Base-by-base conservation (phyloP, 2,329 filamentous ascomycete genomes). In the Fusarium devonianum region DNA sequence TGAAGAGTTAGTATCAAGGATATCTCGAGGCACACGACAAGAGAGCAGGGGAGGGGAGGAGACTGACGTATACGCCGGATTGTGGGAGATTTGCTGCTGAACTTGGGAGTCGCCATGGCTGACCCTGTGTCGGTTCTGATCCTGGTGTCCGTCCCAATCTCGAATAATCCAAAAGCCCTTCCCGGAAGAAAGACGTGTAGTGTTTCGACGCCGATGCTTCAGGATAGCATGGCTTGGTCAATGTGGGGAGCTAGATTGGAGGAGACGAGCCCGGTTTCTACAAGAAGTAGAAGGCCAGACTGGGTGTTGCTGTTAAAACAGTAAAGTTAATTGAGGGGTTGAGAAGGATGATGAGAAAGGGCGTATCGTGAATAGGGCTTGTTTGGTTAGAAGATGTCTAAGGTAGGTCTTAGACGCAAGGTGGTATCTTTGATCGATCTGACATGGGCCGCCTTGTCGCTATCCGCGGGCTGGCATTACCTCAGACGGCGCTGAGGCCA, bases 41-140 rank as follows among this genome's bases (percentile, higher is more conserved):
- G n/a, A n/a, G n/a, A n/a, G n/a, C 11, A 22, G 29, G 11, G 36
- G 26, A 40, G 33, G 45, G 48, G 51, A 47, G n/a, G 35, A 30
- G 16, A 69, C 84, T 65, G 78, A 90, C 88, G 79, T 71, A 95
- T 94, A 69, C 90, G 89, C 73, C 89, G 87, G 69, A 94, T 90
- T 19, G 90, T 93, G 32, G 90, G 89, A 56, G 87, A 92, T 69
- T 90, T 92, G 63, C 86, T 84, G 71, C 88, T 90, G 76, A 88
- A 74, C 61, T 77, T 69, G 17, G 70, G 64, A 17, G 68, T 73
- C 30, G 75, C 69, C 74, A 77, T 79, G 53, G 5, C 29, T 10
- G 44, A 10, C 1, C 13, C 23, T 11, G 4, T 18, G 25, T 14
- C 29, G 12, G 18, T 5, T 12, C 9, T 4, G 23, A 10, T 9